Evolutionary conservation across 345 rosid genomes (phyloP), one percentile per base, ranked within the genome.

Genomic region (Hibiscus mutabilis): DNA sequence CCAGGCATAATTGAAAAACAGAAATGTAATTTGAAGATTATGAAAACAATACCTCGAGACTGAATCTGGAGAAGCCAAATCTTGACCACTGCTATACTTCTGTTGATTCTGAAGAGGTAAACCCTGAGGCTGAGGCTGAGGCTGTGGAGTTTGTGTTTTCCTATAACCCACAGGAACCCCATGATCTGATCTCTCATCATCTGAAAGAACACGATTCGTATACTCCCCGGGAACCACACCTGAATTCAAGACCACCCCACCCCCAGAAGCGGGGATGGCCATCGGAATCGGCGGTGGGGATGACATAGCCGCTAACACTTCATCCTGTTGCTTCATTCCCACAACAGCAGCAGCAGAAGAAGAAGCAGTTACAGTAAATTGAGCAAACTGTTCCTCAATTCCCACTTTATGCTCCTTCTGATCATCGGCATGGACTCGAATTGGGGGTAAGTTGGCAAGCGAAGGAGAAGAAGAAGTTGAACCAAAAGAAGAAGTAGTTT

Each of bases 121-220:
- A 70, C 76, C 78, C 76, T 84, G 87, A 57, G 84, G 76, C 80
- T 82, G 87, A 57, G 84, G 76, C 80, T 82, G 87, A 1, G 81
- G 56, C 62, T 76, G 85, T 8, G 82, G 79, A 44, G 86, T 77
- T 0, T 82, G 80, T 9, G 88, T 86, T 25, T 85, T 94, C 74
- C 84, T 79, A 78, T 82, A 83, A 64, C 85, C 91, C 68, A 82
- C 80, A 0, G 84, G 85, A 46, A 83, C 80, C 5, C 91, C 89
- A 24, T 84, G 95, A 66, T 91, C 97, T 21, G 97, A 91, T 88
- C 95, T 90, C 85, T 94, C 97, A 63, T 94, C 98, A 71, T 94
- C 98, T 0, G 94, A 93, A 75, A 79, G 53, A 42, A 81, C 89
- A 75, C 90, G 77, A 73, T 75, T 74, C 33, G 66, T 81, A 60